Evolutionary conservation across 2,329 filamentous ascomycete species (phyloP).

Genomic region (Colletotrichum trifolii): DNA sequence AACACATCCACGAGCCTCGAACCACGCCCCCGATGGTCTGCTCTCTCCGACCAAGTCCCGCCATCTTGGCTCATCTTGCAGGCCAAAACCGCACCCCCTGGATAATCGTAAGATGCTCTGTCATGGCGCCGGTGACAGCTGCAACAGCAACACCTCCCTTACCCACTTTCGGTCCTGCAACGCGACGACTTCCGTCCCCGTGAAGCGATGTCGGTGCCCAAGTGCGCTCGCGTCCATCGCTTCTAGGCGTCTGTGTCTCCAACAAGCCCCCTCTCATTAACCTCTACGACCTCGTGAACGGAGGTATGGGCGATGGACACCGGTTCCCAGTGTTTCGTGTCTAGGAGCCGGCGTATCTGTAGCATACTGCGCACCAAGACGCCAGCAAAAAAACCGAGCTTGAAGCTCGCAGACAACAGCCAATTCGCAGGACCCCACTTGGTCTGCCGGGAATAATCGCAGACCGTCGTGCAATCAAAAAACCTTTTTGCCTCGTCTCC

Average conservation of each 20-base stretch:
- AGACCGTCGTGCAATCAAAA: constrained; percentile 15
- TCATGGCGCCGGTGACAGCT: constrained; percentile 15
- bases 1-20: background rate
- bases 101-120: constrained; percentile 29
- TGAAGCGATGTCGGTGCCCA: constrained; percentile 7
- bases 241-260: too few species aligned
- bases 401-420: constrained; percentile 18
- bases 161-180: background rate
- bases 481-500: constrained; percentile 17
- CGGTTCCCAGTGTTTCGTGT: background rate
- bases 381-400: constrained; percentile 18
- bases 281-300: constrained; percentile 1
- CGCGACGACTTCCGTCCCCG: background rate
- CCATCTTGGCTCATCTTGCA: constrained; percentile 24
- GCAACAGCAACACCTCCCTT: background rate
- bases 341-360: too few species aligned
- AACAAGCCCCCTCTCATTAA: constrained; percentile 19
- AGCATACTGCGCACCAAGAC: too few species aligned
- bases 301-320: background rate
- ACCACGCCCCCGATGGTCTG: background rate
- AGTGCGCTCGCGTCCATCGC: too few species aligned
- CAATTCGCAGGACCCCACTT: constrained; percentile 7
- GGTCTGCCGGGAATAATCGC: constrained; percentile 27
- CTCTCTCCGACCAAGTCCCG: constrained; percentile 2
- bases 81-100: constrained; percentile 1